Evolutionary conservation across 164 flowering plant genomes (phyloP), one percentile per base, ranked within the genome.

Genomic region (Kalanchoe fedtschenkoi): DNA sequence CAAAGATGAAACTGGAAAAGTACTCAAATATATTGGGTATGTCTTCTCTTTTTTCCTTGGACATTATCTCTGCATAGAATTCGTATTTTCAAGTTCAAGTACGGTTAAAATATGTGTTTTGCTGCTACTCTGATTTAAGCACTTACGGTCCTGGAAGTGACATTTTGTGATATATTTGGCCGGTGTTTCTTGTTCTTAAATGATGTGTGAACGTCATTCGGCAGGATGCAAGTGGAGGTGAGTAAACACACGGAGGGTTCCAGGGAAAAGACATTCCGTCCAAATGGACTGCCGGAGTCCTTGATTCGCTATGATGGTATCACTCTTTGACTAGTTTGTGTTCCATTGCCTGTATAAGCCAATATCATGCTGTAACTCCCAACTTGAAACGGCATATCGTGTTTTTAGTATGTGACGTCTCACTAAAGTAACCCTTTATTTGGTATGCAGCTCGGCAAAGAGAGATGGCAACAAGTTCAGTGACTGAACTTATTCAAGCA

Each of bases 181-280:
- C 55, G n/a, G 46, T 26, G 47, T 38, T 19, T 29, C 44, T 34
- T 19, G 17, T 34, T 51, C 15, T 16, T 62, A 35, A 15, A 14
- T 44, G 61, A 38, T 37, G 47, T 60, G 58, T 41, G 69, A 63
- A 63, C 60, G 34, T 44, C 13, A 44, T 2, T 51, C 32, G 63
- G 68, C 86, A 93, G 99, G 66, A 93, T 93, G 99, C 97, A 76
- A 78, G 96, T 93, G 71, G 99, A 90, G 77, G 99, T 93, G 47
- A 93, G 99, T 83, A 93, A 88, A 81, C 95, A 90, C 51, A 93
- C 99, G 0, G 99, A 93, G 67, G 99, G 99, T 53, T 37, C 71
- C 37, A 93, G 87, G 75, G 97, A 90, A 14, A 93, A 83, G 78
- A 72, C 55, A 79, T 34, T 82, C 54, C 85, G 99, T 0, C 97